Base-by-base conservation (phyloP, 106 monocot species). In the Apostasia ramifera region DNA sequence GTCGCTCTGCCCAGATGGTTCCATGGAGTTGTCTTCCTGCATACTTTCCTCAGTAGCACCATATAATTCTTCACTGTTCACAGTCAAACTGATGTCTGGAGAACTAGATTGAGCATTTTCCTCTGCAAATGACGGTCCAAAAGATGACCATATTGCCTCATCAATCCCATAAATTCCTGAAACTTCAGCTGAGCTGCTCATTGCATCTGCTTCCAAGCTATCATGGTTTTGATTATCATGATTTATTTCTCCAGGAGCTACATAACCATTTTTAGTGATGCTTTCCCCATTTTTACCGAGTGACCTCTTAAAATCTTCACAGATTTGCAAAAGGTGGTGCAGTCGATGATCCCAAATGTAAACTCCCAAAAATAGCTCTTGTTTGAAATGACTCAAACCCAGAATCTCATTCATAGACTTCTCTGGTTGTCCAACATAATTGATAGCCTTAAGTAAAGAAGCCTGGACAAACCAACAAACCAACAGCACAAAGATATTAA, bases 341-440 rank as follows among this genome's bases (percentile, higher is more conserved):
- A 94, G 70, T 52, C 94, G 89, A 13, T 52, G 66, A 57, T 94
- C 94, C 94, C 94, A 94, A 48, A 90, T 74, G 67, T 82, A 90
- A 1, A 81, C 71, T 75, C 53, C 71, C 64, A 94, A 78, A 69
- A 87, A 73, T 46, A 90, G 79, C 53, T 94, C 87, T 68, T 81
- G 78, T 39, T 71, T 77, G 13, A 90, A 51, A 75, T 77, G 85
- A 67, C 69, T 76, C 48, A 85, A 68, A 68, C 73, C 72, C 53
- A 84, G 73, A 80, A 71, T 76, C 14, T 85, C 82, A 71, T 72
- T 57, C 12, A 56, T 44, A 70, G 72, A 48, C 40, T 72, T 66
- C 2, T 72, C 81, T 4, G 57, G 26, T 66, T 71, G 72, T 55
- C 68, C 78, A 59, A 63, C 42, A 11, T 26, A 14, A 14, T 74